These are phyloP conservation scores for Populus tomentosa DNA, from an alignment of 441 rosid species.

Conservation along the genomic window DNA sequence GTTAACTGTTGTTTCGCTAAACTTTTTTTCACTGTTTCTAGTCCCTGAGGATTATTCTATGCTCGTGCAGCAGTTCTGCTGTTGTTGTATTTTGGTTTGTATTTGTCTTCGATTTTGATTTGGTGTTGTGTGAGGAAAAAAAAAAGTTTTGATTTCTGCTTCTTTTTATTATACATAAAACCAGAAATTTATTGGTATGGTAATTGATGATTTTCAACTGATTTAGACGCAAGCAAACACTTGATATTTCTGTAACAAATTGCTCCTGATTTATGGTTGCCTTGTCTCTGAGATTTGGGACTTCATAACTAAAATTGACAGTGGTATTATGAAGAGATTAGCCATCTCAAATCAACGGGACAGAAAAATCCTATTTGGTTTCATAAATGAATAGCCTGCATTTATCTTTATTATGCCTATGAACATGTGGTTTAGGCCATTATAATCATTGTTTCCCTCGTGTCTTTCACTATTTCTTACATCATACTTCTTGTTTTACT, in stretches of 20 bases:
- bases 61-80: not conserved
- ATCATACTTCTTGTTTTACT: constrained; percentile 5
- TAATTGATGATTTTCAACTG: not conserved
- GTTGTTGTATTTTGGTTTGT: not conserved
- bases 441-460: not conserved
- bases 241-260: not conserved
- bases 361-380: not conserved
- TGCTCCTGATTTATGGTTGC: not conserved
- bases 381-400: not conserved
- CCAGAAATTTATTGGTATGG: not conserved
- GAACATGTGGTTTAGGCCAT: not conserved
- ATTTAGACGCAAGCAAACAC: not conserved
- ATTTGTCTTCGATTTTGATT: not conserved
- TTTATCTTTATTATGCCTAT: not conserved
- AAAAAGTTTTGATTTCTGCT: not conserved
- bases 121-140: not conserved
- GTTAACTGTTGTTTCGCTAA: too few relatives aligned
- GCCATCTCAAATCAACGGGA: not conserved
- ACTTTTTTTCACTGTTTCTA: too few relatives aligned
- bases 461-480: not conserved
- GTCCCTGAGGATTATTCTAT: not conserved
- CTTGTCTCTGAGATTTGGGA: not conserved
- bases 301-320: not conserved
- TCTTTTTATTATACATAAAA: not conserved
- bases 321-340: not conserved